phyloP scores from a whole-genome alignment of 768 basidiomycete genomes.

The Phylloporus arenicola region DNA sequence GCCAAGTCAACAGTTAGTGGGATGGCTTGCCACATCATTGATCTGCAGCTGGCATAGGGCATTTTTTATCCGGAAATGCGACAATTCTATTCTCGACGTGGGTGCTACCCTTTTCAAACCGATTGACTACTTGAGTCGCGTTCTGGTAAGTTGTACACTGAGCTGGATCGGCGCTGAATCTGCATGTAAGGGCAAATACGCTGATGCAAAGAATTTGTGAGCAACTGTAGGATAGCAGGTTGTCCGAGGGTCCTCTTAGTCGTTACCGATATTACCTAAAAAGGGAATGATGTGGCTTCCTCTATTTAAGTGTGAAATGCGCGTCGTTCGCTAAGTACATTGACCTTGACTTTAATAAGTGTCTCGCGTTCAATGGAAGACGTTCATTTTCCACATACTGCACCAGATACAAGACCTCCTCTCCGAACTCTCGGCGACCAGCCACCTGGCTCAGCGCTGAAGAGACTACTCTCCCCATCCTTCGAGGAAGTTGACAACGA shows the following conservation, averaged over 20 bases:
- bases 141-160: no score
- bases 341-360: constrained; percentile 18
- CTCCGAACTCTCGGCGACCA: constrained; percentile 10
- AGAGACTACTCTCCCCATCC: constrained; percentile 59
- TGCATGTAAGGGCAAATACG: constrained; percentile 43
- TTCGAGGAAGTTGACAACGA: constrained; percentile 47
- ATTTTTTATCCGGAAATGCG: constrained; percentile 25
- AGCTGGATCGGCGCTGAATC: constrained; percentile 4
- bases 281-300: constrained; percentile 24
- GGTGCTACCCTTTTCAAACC: constrained; percentile 38
- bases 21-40: neutral
- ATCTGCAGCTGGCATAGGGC: constrained; percentile 33
- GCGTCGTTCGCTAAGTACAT: constrained; percentile 10
- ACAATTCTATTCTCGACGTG: no score
- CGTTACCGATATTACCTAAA: constrained; percentile 17
- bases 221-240: constrained; percentile 37
- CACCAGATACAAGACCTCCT: neutral
- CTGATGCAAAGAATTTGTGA: constrained; percentile 42
- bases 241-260: constrained; percentile 20
- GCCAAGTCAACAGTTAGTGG: constrained; percentile 46
- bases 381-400: neutral
- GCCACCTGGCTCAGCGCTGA: constrained; percentile 32
- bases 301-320: constrained; percentile 21
- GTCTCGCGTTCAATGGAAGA: constrained; percentile 16
- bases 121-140: constrained; percentile 50